Conservation (phyloP, 805 yeast species). For the Candida ulmi region DNA sequence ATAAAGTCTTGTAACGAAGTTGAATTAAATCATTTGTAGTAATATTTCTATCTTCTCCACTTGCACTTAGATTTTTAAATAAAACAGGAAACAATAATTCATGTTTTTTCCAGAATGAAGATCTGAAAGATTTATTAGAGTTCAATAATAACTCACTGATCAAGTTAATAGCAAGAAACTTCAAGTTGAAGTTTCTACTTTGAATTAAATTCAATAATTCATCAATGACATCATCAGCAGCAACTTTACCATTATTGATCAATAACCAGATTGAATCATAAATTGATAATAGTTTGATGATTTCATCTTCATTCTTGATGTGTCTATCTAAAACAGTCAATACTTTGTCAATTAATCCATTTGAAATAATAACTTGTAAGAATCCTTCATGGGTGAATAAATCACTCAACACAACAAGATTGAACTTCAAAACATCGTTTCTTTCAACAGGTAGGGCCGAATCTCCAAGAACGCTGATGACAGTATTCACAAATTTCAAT, state of each 20-base stretch:
- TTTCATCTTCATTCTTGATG: slow-evolving; percentile 49
- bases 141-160: slow-evolving; percentile 49
- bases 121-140: slow-evolving; percentile 46
- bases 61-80: slow-evolving; percentile 18
- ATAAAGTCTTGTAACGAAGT: slow-evolving; percentile 72
- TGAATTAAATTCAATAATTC: slow-evolving; percentile 16
- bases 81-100: slow-evolving; percentile 17
- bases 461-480: slow-evolving; percentile 44
- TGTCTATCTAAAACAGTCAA: slow-evolving; percentile 43
- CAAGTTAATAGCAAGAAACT: slow-evolving; percentile 60
- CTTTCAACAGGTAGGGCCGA: slow-evolving; percentile 48
- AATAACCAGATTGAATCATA: slow-evolving; percentile 49
- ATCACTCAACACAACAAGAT: slow-evolving; percentile 58
- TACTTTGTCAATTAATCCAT: slow-evolving; percentile 1
- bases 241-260: slow-evolving; percentile 22
- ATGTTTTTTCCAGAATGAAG: slow-evolving; percentile 46
- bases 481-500: slow-evolving; percentile 47
- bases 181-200: slow-evolving; percentile 42
- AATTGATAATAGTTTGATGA: slow-evolving; percentile 49
- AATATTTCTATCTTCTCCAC: slow-evolving; percentile 9
- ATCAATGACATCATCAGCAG: slow-evolving; percentile 10
- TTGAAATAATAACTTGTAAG: slow-evolving; percentile 34
- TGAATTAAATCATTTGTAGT: slow-evolving; percentile 38
- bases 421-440: slow-evolving; percentile 54
- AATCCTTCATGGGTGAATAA: slow-evolving; percentile 31